Conservation (phyloP, 2,329 filamentous ascomycete species). For the Penicillium sp. region DNA sequence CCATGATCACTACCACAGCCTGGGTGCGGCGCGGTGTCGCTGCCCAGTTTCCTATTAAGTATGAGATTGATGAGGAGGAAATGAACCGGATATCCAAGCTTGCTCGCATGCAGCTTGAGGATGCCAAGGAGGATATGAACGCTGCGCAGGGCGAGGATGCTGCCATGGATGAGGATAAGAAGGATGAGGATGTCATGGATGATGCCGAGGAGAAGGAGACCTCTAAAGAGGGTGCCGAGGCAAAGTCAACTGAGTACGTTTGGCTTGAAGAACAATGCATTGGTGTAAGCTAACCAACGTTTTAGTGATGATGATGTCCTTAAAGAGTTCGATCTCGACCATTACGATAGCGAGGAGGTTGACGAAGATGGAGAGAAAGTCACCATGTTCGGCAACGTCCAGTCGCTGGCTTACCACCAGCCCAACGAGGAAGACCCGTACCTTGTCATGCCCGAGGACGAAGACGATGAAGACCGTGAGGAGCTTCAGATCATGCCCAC, state of each 20-base stretch:
- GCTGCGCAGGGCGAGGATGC: constrained; percentile 60
- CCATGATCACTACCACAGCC: constrained; percentile 74
- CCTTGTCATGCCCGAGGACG: constrained; percentile 79
- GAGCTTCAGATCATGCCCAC: constrained; percentile 90
- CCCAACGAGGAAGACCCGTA: constrained; percentile 96
- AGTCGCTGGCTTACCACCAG: constrained; percentile 89
- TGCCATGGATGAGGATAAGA: constrained; percentile 43
- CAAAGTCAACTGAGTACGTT: constrained; percentile 21
- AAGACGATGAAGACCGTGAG: constrained; percentile 87
- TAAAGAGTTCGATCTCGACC: constrained; percentile 92
- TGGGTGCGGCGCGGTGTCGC: constrained; percentile 79
- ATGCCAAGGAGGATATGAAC: constrained; percentile 82
- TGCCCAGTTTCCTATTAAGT: constrained; percentile 73
- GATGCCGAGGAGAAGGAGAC: constrained; percentile 25
- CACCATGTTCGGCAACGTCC: constrained; percentile 94
- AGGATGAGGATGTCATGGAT: constrained; percentile 28
- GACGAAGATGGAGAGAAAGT: constrained; percentile 69
- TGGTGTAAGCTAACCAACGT: constrained; percentile 11
- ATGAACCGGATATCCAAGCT: constrained; percentile 73
- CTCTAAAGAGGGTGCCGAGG: constrained; percentile 18
- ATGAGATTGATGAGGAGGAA: constrained; percentile 73
- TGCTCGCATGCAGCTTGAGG: constrained; percentile 79
- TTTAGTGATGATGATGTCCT: constrained; percentile 75
- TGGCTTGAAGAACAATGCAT: background rate
- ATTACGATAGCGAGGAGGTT: constrained; percentile 84